phyloP scores from a whole-genome alignment of 306 rosid genomes.

The Cyamopsis tetragonoloba region DNA sequence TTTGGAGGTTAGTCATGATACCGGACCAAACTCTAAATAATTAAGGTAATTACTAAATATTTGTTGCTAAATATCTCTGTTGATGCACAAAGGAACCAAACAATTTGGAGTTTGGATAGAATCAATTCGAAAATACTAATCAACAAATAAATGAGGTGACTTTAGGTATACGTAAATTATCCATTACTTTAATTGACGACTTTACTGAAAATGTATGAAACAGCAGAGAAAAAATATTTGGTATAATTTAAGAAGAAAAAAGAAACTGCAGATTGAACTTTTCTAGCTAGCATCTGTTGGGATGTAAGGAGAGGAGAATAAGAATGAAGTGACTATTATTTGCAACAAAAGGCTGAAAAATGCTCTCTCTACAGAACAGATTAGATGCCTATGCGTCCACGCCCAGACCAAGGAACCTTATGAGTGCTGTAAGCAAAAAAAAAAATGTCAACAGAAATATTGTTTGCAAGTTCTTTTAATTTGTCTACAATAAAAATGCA shows the following conservation, averaged over 20 bases:
- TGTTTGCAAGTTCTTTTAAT: not conserved
- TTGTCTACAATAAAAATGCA: not conserved
- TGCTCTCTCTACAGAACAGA: constrained; percentile 26
- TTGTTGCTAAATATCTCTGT: not conserved
- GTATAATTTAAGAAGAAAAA: not conserved
- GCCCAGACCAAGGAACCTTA: constrained; percentile 17
- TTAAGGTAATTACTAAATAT: not conserved
- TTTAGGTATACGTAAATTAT: constrained; percentile 12
- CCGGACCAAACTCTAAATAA: not conserved
- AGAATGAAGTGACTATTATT: constrained; percentile 17
- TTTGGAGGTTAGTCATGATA: not conserved
- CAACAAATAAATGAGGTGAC: not conserved
- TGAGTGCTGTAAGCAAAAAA: constrained; percentile 41
- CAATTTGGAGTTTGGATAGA: not conserved
- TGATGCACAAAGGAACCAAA: too few species aligned
- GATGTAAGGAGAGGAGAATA: constrained; percentile 30
- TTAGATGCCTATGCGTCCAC: constrained; percentile 13
- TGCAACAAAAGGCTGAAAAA: constrained; percentile 31
- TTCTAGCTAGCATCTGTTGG: constrained; percentile 34
- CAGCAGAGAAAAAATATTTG: not conserved
- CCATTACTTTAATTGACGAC: constrained; percentile 29
- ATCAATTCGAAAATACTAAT: not conserved
- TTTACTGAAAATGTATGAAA: constrained; percentile 6
- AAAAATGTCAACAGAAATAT: not conserved
- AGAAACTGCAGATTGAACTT: constrained; percentile 31